Evolutionary conservation across 805 yeast genomes (phyloP).

Genomic region (Saccharomycopsis javanensis): DNA sequence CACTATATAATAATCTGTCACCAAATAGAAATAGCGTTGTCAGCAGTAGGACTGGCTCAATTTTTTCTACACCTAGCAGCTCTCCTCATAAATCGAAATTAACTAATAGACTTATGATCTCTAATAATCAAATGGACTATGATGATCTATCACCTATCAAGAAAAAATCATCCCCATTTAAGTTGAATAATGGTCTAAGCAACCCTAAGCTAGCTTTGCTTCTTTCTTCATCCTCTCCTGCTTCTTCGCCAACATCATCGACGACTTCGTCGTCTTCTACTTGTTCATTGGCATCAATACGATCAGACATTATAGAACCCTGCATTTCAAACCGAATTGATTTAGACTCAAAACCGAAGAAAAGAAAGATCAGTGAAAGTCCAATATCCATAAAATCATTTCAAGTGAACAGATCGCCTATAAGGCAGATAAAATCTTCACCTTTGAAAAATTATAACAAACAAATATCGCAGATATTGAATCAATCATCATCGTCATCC

Average conservation of each 20-base stretch:
- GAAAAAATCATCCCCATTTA: not conserved
- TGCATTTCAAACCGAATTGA: not conserved
- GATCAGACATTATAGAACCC: not conserved
- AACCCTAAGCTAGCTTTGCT: not conserved
- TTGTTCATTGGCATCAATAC: not conserved
- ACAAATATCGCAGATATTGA: not conserved
- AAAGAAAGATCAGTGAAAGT: not conserved
- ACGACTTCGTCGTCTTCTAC: not conserved
- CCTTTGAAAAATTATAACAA: not conserved
- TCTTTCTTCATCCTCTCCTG: not conserved
- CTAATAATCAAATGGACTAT: not conserved
- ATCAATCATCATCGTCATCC: not conserved
- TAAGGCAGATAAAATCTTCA: not conserved
- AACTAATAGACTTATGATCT: slow-evolving; percentile 5
- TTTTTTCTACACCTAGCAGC: slow-evolving; percentile 12
- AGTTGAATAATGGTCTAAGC: not conserved
- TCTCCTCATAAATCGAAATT: slow-evolving; percentile 16
- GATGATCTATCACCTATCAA: not conserved
- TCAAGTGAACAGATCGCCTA: not conserved
- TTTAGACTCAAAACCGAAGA: not conserved
- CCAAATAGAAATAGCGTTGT: not conserved
- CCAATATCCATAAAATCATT: not conserved
- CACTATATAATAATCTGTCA: not conserved
- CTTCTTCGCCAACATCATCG: not conserved
- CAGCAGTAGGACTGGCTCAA: not conserved